A percentile compares a stretch with the other conserved stretches of the same genome.
Conservation (phyloP, 2,329 filamentous ascomycete genomes). For the Fusarium nanum region DNA sequence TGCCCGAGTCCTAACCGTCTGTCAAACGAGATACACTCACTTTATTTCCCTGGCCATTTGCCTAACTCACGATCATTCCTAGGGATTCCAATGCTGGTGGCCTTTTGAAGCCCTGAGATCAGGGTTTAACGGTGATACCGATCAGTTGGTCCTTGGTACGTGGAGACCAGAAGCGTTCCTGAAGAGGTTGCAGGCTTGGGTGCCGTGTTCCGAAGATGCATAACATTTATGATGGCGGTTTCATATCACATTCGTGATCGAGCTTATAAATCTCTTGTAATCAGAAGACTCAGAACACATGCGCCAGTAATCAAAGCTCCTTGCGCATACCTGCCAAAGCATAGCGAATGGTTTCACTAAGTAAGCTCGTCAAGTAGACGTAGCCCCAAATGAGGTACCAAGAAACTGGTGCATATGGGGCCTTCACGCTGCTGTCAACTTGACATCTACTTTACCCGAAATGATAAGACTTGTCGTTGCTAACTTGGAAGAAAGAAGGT, state of each 20-base stretch:
- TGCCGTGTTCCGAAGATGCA: background rate
- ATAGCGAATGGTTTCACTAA: background rate
- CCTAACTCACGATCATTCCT: too few relatives aligned
- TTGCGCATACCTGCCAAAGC: too few relatives aligned
- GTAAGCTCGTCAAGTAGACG: rapidly evolving
- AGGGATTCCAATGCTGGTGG: rapidly evolving
- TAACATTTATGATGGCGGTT: background rate
- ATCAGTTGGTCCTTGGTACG: rapidly evolving
- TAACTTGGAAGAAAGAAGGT: background rate
- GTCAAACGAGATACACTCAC: background rate
- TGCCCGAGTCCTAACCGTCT: background rate
- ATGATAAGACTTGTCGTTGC: rapidly evolving
- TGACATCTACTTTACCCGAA: background rate
- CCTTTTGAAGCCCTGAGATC: too few relatives aligned
- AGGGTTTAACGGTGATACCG: background rate
- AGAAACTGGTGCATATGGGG: background rate
- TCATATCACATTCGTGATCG: rapidly evolving
- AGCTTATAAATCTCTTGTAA: background rate
- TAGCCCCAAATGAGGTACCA: background rate
- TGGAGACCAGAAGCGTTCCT: background rate
- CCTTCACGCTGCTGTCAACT: background rate
- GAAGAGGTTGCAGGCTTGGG: background rate
- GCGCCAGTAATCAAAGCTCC: too few relatives aligned
- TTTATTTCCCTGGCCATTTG: background rate
- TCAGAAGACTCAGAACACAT: too few relatives aligned